Base-by-base conservation (phyloP, 139 green algal species). In the Auxenochlorella pyrenoidosa region DNA sequence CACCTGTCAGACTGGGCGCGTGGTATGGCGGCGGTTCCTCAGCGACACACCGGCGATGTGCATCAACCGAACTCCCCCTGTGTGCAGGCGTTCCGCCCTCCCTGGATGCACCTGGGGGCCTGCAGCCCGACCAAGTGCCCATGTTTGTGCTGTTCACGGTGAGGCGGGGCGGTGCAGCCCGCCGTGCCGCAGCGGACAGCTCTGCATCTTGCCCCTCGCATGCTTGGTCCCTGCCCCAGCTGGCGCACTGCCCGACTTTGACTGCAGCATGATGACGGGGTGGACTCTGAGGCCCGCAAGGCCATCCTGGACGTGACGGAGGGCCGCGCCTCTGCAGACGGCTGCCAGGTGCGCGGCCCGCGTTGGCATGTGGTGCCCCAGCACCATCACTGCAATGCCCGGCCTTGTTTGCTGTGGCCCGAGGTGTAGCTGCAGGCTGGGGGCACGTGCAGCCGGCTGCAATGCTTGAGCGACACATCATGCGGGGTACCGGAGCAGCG, bases 221-320 rank as follows among this genome's bases (percentile, higher is more conserved):
- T 71, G 63, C 63, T 4, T 71, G 26, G 63, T 22, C 4, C 63
- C 4, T 22, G 28, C 24, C 63, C 32, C 66, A 18, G 32, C 30
- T 5, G 40, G 24, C 5, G 13, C 66, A 73, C 32, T 34, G 28
- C 26, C 18, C 63, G 28, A 28, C 24, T 26, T 18, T 6, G 41
- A 1, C 38, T 83, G 78, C 78, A 83, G 78, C 80, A 85, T 16
- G 80, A 85, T 18, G 80, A 85, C 63, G 80, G 80, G 40, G 41
- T 85, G 21, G 80, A 85, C 43, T 38, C 18, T 15, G 63, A 75
- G 80, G 59, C 80, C 1, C 60, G 80, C 40, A 34, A 41, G 15
- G 63, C 80, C 26, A 71, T 85, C 60, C 40, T 85, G 16, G 32
- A 76, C 15, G 28, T 85, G 40, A 75, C 66, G 0, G 38, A 85